Evolutionary conservation across 1,284 basidiomycete genomes (phyloP).

Genomic region (Jaminaea rosea): DNA sequence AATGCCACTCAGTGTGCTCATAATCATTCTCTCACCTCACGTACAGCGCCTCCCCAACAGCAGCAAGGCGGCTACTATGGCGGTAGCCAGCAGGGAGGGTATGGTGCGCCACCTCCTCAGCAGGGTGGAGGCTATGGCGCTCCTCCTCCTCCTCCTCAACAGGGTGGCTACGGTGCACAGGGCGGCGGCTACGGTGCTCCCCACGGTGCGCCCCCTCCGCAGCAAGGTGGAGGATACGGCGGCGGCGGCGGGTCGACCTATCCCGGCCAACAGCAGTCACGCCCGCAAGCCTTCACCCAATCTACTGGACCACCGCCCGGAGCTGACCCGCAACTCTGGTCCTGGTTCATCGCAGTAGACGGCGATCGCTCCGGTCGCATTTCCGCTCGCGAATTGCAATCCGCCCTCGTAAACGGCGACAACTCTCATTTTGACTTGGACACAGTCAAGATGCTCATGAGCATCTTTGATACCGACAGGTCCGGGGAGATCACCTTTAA

Average conservation of each 20-base stretch:
- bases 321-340: constrained; percentile 38
- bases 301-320: constrained; percentile 30
- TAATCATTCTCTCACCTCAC: too few species aligned
- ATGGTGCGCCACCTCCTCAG: constrained; percentile 17
- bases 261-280: too few species aligned
- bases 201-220: neutral
- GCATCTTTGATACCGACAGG: constrained; percentile 35
- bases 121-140: constrained; percentile 4
- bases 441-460: constrained; percentile 41
- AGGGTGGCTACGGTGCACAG: constrained; percentile 13
- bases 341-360: constrained; percentile 37
- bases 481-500: constrained; percentile 36
- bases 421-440: constrained; percentile 33
- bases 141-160: constrained; percentile 1
- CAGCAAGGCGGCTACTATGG: neutral
- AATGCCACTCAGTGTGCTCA: too few species aligned
- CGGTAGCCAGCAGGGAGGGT: constrained; percentile 2
- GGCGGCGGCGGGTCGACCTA: too few species aligned
- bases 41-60: neutral
- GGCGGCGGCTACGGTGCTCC: constrained; percentile 11
- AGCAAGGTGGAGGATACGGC: constrained; percentile 3
- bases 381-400: constrained; percentile 26
- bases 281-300: constrained; percentile 21
- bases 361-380: constrained; percentile 29
- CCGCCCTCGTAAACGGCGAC: constrained; percentile 39